Evolutionary conservation across 495 filamentous ascomycete genomes (phyloP).

Genomic region (Neurospora sublineolata): DNA sequence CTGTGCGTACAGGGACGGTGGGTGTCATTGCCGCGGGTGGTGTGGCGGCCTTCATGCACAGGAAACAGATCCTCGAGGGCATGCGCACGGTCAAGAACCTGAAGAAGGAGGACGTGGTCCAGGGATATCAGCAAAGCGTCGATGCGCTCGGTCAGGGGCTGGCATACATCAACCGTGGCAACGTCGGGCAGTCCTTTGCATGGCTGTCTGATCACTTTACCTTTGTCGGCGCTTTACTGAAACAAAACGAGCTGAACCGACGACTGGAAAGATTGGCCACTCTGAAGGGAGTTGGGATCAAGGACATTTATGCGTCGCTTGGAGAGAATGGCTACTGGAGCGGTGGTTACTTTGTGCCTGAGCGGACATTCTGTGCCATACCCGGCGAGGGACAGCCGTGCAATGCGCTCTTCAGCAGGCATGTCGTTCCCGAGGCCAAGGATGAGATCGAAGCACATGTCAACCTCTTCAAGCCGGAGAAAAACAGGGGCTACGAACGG

Average conservation of each 20-base stretch:
- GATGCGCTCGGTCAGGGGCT: constrained; percentile 37
- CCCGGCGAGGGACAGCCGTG: constrained; percentile 25
- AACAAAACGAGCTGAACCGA: constrained; percentile 28
- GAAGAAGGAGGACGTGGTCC: constrained; percentile 25
- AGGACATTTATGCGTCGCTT: constrained; percentile 25
- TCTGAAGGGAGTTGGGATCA: constrained; percentile 27
- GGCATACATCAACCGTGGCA: constrained; percentile 37
- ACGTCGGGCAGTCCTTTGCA: constrained; percentile 35
- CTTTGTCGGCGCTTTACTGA: constrained; percentile 34
- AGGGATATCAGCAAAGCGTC: constrained; percentile 33
- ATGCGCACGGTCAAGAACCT: constrained; percentile 28
- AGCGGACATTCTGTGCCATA: constrained; percentile 40
- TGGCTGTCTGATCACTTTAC: constrained; percentile 38
- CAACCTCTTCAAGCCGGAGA: constrained; percentile 67
- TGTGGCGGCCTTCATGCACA: constrained; percentile 73
- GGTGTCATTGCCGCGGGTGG: constrained; percentile 82
- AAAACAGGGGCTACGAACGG: constrained; percentile 64
- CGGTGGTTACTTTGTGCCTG: constrained; percentile 42
- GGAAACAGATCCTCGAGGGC: constrained; percentile 57
- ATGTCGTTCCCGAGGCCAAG: constrained; percentile 57
- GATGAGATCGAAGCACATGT: constrained; percentile 80
- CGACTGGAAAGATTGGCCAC: constrained; percentile 31
- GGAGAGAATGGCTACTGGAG: constrained; percentile 43
- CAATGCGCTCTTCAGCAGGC: constrained; percentile 39
- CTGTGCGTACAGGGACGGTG: constrained; percentile 74